These are phyloP conservation scores for Sclerotiophoma versabilis DNA, from an alignment of 2,329 filamentous ascomycete genomes.

Conservation along the genomic window DNA sequence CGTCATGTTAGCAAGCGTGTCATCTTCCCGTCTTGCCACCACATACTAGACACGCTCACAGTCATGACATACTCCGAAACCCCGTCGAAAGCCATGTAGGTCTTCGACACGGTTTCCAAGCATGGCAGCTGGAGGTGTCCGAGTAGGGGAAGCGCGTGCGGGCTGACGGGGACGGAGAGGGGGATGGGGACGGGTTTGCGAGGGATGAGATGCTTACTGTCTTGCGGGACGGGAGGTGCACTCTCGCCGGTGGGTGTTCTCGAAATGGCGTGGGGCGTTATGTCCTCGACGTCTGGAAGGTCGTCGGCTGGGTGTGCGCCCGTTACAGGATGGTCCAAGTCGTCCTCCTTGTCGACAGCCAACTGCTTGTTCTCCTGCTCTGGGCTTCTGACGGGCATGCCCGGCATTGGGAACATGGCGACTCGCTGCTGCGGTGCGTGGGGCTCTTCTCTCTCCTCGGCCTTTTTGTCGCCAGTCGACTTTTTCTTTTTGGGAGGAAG, in stretches of 20 bases:
- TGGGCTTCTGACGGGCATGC: constrained; percentile 66
- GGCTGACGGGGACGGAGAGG: too few species aligned
- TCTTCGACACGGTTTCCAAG: constrained; percentile 43
- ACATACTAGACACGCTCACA: constrained; percentile 51
- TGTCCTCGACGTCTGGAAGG: constrained; percentile 62
- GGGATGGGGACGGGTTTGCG: too few species aligned
- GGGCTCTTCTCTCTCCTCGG: constrained; percentile 45
- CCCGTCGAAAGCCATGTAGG: constrained; percentile 42
- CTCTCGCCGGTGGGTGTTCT: constrained; percentile 48
- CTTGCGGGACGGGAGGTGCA: constrained; percentile 54
- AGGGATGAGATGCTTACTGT: constrained; percentile 58
- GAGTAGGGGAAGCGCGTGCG: constrained; percentile 25
- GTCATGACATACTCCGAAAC: constrained; percentile 47
- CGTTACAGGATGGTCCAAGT: constrained; percentile 51
- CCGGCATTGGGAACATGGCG: constrained; percentile 71
- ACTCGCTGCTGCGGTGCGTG: constrained; percentile 51
- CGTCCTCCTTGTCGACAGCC: constrained; percentile 62
- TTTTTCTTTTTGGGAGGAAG: constrained; percentile 59
- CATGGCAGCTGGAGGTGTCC: constrained; percentile 34
- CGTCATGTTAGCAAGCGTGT: constrained; percentile 21
- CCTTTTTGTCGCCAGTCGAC: constrained; percentile 46
- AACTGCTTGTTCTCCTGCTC: constrained; percentile 54
- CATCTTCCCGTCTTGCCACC: neutral
- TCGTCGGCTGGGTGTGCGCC: constrained; percentile 54
- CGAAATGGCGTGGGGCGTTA: constrained; percentile 52